Evolutionary conservation across 495 filamentous ascomycete species (phyloP).

Genomic region (Rostrohypoxylon terebratum): DNA sequence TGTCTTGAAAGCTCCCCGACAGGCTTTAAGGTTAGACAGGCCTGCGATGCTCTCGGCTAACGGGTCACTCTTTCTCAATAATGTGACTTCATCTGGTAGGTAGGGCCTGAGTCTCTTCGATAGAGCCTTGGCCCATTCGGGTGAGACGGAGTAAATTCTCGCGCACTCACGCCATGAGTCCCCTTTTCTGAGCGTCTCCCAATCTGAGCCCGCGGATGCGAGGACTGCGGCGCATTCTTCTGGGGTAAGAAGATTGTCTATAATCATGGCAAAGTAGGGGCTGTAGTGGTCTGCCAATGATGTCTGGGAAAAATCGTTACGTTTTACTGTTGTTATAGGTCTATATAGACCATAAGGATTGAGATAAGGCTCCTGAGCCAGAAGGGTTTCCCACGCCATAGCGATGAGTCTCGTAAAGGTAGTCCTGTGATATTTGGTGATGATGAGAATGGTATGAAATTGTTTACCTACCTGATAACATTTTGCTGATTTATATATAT

Average conservation of each 20-base stretch:
- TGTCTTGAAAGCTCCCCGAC: constrained; percentile 42
- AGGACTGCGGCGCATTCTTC: constrained; percentile 70
- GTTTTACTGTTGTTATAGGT: constrained; percentile 33
- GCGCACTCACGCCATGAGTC: constrained; percentile 63
- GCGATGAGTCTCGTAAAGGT: constrained; percentile 9
- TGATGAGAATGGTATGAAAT: not conserved
- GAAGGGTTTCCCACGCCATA: constrained; percentile 30
- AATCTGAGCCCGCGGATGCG: constrained; percentile 56
- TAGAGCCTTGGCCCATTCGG: constrained; percentile 70
- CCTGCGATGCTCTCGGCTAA: constrained; percentile 64
- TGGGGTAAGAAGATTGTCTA: constrained; percentile 73
- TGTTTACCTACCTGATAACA: not conserved
- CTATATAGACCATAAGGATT: constrained; percentile 18
- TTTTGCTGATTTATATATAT: not conserved
- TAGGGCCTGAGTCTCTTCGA: constrained; percentile 79
- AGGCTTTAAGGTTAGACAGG: constrained; percentile 46
- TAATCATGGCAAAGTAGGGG: constrained; percentile 66
- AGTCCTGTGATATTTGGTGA: not conserved
- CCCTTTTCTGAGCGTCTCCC: constrained; percentile 44
- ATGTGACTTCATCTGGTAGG: constrained; percentile 62
- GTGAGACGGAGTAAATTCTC: constrained; percentile 70
- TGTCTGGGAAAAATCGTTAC: constrained; percentile 64
- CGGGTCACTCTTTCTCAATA: constrained; percentile 51
- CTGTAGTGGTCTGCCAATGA: constrained; percentile 65
- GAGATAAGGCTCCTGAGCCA: constrained; percentile 29